Conservation (phyloP, 176 grass and related monocot species). For the Puya raimondii region DNA sequence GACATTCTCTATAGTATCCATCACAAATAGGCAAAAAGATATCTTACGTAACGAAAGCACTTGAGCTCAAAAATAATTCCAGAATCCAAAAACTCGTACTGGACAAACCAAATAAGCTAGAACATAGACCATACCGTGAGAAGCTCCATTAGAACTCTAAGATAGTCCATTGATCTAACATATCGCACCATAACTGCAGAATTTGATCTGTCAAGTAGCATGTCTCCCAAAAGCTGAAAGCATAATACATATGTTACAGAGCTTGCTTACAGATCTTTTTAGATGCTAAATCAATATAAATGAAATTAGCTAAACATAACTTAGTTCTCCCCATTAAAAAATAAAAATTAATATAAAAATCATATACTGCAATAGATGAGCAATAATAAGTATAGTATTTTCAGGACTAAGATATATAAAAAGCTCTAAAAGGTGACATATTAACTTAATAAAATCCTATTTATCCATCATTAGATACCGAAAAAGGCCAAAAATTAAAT, state of each 20-base stretch:
- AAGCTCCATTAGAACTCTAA: constrained; percentile 99
- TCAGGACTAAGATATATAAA: too few species aligned
- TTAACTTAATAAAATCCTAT: neutral
- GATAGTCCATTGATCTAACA: constrained; percentile 93
- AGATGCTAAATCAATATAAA: constrained; percentile 1
- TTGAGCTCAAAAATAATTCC: too few species aligned
- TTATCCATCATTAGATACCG: neutral
- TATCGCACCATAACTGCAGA: constrained; percentile 92
- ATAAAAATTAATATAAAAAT: too few species aligned
- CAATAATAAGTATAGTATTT: too few species aligned
- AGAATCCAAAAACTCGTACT: too few species aligned
- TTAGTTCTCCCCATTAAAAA: neutral
- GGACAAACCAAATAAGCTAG: too few species aligned
- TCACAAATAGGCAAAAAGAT: too few species aligned
- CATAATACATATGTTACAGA: constrained; percentile 21
- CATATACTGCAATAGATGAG: too few species aligned
- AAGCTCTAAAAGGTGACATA: too few species aligned
- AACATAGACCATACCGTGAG: constrained; percentile 44
- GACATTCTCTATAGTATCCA: too few species aligned
- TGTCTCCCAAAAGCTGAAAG: constrained; percentile 85
- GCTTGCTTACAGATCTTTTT: too few species aligned
- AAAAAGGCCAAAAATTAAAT: constrained; percentile 9
- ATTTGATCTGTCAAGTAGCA: constrained; percentile 93
- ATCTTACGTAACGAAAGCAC: too few species aligned
- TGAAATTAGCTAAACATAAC: neutral